Evolutionary conservation across 2,329 filamentous ascomycete genomes (phyloP).

Genomic region (Trichoderma sp.): DNA sequence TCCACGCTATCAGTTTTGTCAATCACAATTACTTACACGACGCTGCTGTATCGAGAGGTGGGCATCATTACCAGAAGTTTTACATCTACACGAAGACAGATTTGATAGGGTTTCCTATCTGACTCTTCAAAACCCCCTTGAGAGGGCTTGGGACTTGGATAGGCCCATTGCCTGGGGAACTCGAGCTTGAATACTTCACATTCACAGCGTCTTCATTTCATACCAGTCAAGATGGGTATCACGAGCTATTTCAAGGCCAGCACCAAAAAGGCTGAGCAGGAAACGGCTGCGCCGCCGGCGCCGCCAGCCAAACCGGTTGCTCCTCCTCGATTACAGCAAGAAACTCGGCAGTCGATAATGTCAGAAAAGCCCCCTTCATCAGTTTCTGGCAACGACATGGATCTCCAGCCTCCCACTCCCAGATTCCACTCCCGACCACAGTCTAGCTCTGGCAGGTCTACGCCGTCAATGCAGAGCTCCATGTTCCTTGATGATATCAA

Average conservation of each 20-base stretch:
- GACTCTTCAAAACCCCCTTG: not conserved
- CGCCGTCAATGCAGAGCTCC: slow-evolving; percentile 46
- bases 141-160: slow-evolving; percentile 17
- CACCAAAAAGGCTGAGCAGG: slow-evolving; percentile 21
- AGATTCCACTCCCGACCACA: slow-evolving; percentile 32
- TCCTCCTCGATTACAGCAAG: slow-evolving; percentile 24
- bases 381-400: slow-evolving; percentile 40
- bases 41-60: not conserved
- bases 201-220: not conserved
- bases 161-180: slow-evolving; percentile 14
- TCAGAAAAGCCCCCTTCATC: slow-evolving; percentile 40
- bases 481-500: slow-evolving; percentile 69
- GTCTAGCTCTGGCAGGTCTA: slow-evolving; percentile 47
- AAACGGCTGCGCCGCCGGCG: slow-evolving; percentile 13
- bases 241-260: slow-evolving; percentile 60
- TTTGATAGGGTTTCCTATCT: not conserved
- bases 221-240: slow-evolving; percentile 52
- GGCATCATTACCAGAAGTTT: not conserved
- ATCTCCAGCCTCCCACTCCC: slow-evolving; percentile 49
- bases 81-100: not conserved
- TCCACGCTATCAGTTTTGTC: not conserved
- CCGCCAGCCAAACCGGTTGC: slow-evolving; percentile 24
- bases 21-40: not conserved
- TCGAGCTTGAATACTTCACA: not conserved
- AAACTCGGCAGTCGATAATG: slow-evolving; percentile 27